These are phyloP conservation scores for Chenopodium album DNA, from an alignment of 148 eudicot species.

Conservation along the genomic window DNA sequence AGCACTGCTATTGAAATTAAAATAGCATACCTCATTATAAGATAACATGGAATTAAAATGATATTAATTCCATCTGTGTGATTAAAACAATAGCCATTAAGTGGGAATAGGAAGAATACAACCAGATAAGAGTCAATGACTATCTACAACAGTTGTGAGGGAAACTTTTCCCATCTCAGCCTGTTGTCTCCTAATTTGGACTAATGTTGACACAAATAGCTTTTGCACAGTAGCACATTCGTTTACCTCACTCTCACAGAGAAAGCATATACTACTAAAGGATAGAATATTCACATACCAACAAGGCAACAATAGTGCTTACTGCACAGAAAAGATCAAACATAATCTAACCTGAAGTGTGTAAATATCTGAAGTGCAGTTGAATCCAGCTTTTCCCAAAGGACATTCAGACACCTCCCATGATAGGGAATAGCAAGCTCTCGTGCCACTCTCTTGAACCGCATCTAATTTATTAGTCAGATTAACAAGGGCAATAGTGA, in stretches of 20 bases:
- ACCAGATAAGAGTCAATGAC: not conserved
- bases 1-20: not conserved
- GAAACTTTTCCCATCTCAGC: not conserved
- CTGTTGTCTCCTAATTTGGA: not conserved
- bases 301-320: not conserved
- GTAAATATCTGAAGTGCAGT: conserved; percentile 65
- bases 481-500: conserved; percentile 52
- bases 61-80: too few relatives aligned
- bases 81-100: too few relatives aligned
- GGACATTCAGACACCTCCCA: conserved; percentile 73
- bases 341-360: conserved; percentile 65
- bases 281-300: not conserved
- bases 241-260: not conserved
- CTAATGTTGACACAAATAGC: not conserved
- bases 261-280: not conserved
- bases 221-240: not conserved
- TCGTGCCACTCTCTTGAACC: conserved; percentile 24
- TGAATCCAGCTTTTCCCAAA: conserved; percentile 63
- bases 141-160: not conserved
- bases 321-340: conserved; percentile 3
- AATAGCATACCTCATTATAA: too few relatives aligned
- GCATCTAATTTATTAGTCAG: conserved; percentile 26
- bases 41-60: too few relatives aligned
- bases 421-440: conserved; percentile 62
- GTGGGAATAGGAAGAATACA: not conserved